Evolutionary conservation across 345 rosid genomes (phyloP).

Genomic region (Trapa incisa): DNA sequence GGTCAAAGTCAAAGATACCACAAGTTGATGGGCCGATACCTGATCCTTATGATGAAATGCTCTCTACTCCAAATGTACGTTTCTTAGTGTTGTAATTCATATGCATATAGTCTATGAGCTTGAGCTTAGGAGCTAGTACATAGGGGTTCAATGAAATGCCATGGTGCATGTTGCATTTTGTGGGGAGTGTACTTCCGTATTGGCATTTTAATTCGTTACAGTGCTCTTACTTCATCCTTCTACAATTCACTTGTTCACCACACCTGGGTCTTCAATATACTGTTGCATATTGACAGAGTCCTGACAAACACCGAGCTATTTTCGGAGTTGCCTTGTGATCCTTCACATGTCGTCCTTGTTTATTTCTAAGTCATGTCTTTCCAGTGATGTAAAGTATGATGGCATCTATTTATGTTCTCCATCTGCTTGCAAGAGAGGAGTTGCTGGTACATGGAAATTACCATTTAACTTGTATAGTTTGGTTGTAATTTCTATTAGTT

Average conservation of each 20-base stretch:
- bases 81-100: background rate
- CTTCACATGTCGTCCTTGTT: no score
- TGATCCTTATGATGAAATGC: conserved; percentile 81
- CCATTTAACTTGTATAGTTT: background rate
- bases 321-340: no score
- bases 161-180: background rate
- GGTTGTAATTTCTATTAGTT: background rate
- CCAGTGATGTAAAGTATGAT: no score
- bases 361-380: background rate
- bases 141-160: background rate
- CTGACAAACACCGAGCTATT: no score
- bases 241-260: background rate
- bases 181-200: background rate
- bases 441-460: no score
- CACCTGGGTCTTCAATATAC: background rate
- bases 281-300: no score
- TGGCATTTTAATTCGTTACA: background rate
- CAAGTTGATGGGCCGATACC: conserved; percentile 94
- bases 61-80: conserved; percentile 92
- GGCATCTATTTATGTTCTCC: no score
- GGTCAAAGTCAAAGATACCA: conserved; percentile 44
- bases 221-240: background rate
- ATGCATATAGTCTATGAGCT: background rate
- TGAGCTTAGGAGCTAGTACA: background rate
- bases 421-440: no score